Base-by-base conservation (phyloP, 2,329 filamentous ascomycete genomes). In the Ophiostoma himal-ulmi region DNA sequence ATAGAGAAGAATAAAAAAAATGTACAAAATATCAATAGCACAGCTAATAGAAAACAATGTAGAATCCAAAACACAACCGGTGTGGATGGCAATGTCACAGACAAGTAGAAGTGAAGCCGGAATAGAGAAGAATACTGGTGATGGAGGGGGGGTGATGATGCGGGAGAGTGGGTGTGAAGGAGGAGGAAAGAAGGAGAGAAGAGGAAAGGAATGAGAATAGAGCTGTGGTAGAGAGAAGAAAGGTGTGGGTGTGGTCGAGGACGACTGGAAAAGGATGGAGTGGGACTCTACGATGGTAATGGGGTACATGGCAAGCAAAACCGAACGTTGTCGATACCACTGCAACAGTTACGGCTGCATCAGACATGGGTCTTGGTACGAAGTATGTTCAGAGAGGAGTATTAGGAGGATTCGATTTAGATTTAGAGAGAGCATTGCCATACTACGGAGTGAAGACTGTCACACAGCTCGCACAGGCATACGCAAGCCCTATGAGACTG, bases 61-160 rank as follows among this genome's bases (percentile, higher is more conserved):
- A 71, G 44, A 69, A 62, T 22, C 30, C 68, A 69, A 72, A 68
- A 57, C 66, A 70, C 69, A 70, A 57, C 66, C 69, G 67, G 69
- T 68, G 69, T 68, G 69, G 34, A 57, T 57, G 57, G 57, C 30
- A 44, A 68, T 68, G 69, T 70, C 69, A 54, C 69, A 64, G 69
- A 70, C 69, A 65, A 14, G 68, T 52, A 60, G 54, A 72, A 69
- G 30, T 39, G 36, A 70, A 71, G 60, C 60, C 34, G 30, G 60
- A 37, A 68, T 17, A 68, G n/a, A 34, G 39, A 22, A 20, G 41
- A 14, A 48, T 11, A 26, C 30, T 20, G 44, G 52, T 62, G 57
- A 62, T 57, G n/a, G 44, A 7, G 44, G 13, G 14, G 20, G 44
- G 36, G 34, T 6, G n/a, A 17, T 13, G 44, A 68, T 54, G n/a